phyloP scores from a whole-genome alignment of 495 filamentous ascomycete species.

The Penicillium tannophilum region DNA sequence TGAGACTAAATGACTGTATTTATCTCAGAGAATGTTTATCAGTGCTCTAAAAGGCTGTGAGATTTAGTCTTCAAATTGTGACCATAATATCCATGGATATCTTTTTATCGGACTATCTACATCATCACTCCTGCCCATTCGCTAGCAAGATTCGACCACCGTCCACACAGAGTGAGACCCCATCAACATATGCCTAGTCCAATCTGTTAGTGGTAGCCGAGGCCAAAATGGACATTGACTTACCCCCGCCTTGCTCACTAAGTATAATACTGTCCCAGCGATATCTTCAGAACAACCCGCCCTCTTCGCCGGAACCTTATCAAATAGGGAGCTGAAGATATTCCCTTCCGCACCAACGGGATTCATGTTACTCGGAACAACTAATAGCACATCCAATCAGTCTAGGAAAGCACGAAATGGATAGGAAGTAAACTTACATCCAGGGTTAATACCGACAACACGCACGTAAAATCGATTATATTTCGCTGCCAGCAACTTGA shows the following conservation, averaged over 20 bases:
- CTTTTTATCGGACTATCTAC: background rate
- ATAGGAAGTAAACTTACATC: constrained; percentile 35
- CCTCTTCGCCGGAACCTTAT: constrained; percentile 46
- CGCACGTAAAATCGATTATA: constrained; percentile 46
- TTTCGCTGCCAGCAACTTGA: constrained; percentile 43
- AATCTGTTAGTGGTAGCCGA: constrained; percentile 3
- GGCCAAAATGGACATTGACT: constrained; percentile 4
- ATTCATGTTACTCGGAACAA: constrained; percentile 52
- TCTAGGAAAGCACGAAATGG: background rate
- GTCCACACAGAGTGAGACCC: constrained; percentile 40
- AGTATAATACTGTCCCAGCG: constrained; percentile 42
- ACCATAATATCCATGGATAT: too few relatives aligned
- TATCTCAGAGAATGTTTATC: background rate
- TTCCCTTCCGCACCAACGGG: constrained; percentile 45
- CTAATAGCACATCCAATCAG: constrained; percentile 16
- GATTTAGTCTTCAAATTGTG: too few relatives aligned
- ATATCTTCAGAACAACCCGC: constrained; percentile 42
- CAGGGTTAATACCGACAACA: constrained; percentile 48
- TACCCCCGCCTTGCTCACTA: constrained; percentile 44
- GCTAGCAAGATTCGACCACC: constrained; percentile 39
- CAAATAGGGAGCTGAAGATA: constrained; percentile 45
- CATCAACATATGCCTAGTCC: constrained; percentile 38
- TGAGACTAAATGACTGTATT: background rate
- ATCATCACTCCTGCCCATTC: constrained; percentile 37
- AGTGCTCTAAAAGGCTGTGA: background rate